Evolutionary conservation across 805 yeast species (phyloP), one percentile per base, ranked within the genome.

Genomic region (Lipomyces sp.): DNA sequence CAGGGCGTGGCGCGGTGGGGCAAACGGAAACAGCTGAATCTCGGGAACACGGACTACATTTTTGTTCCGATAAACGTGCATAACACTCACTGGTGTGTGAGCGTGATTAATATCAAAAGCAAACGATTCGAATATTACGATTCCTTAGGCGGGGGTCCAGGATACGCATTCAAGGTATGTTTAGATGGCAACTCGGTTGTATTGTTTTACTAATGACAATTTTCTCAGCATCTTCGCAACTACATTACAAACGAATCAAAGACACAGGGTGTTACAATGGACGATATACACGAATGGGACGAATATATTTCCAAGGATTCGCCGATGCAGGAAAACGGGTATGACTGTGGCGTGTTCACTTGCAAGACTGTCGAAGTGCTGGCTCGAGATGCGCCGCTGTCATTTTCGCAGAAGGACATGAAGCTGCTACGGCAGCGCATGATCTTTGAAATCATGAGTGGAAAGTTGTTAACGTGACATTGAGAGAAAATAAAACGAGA

Each of bases 301-400:
- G 58, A 60, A 5, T 61, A 60, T 33, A 63, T 62, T 34, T 39
- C 65, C 2, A 55, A 66, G 2, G 64, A 68, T n/a, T 75, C 90
- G 38, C 98, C 98, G 1, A 86, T 83, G 59, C 98, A 93, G 65
- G 72, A 75, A 24, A 93, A 93, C 64, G 97, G 97, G 0, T 86
- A 66, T 59, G 98, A 93, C 67, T 93, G 98, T 71, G 98, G 98
- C 6, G 95, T 91, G 1, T 93, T 90, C 63, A 78, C 95, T 2
- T 84, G 97, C 66, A 79, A 89, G 48, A 83, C 82, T 41, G 86
- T 86, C 1, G 77, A 80, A 42, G 82, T 76, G 40, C 61, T 87
- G 37, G 69, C 90, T 0, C 69, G 78, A 32, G 77, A 73, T 4
- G 65, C 66, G 23, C 74, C 74, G 0, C 68, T 86, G 35, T 63